Evolutionary conservation across 164 flowering plant species (phyloP).

Genomic region (Stephania cephalantha): DNA sequence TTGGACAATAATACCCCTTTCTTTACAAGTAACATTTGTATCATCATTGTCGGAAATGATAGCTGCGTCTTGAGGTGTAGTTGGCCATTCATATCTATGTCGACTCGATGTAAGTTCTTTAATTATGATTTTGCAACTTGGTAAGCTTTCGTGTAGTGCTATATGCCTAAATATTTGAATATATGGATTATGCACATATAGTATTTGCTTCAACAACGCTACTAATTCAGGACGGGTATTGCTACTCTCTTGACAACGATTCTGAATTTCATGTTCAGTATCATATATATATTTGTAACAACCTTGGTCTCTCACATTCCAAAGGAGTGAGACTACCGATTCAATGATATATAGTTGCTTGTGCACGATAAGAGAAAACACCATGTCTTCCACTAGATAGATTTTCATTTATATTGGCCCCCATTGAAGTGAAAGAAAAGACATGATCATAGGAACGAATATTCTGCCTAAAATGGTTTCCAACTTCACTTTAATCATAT

Average conservation of each 20-base stretch:
- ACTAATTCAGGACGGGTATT: too few species aligned
- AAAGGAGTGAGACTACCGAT: not conserved
- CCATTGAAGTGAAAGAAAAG: not conserved
- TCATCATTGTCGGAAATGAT: not conserved
- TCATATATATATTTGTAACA: too few species aligned
- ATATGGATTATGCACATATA: too few species aligned
- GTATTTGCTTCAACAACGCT: too few species aligned
- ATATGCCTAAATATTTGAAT: too few species aligned
- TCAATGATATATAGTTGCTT: not conserved
- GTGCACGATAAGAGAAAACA: not conserved
- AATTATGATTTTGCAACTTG: not conserved
- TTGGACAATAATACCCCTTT: conserved; percentile 7
- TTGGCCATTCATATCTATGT: not conserved
- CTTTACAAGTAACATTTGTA: not conserved
- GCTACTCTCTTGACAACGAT: too few species aligned
- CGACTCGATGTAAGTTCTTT: not conserved
- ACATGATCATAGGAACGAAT: not conserved
- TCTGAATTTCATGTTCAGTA: too few species aligned
- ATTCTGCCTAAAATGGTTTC: not conserved
- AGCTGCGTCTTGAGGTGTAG: conserved; percentile 2
- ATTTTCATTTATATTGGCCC: not conserved
- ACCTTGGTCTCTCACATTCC: not conserved
- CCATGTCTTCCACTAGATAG: not conserved
- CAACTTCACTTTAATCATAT: not conserved
- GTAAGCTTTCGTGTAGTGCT: not conserved